Base-by-base conservation (phyloP, 441 rosid species). In the Biscutella laevigata region DNA sequence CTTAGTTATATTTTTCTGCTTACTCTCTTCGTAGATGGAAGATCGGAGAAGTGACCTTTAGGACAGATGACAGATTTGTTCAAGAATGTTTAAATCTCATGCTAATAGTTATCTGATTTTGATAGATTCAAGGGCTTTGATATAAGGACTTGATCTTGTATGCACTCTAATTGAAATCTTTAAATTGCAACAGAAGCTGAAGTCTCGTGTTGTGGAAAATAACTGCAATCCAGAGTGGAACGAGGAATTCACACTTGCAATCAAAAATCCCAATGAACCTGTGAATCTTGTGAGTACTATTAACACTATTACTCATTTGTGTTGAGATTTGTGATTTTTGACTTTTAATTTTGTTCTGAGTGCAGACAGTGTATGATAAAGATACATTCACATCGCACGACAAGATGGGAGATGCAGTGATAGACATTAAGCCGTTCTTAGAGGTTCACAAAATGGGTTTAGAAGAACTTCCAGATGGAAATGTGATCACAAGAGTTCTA, bases 141-240 rank as follows among this genome's bases (percentile, higher is more conserved):
- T 48, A n/a, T 22, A 22, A 30, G 20, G 34, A 25, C 15, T 9
- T 32, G 42, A 4, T 54, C 10, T 46, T 63, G 15, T 48, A 45
- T 45, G 35, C 4, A 29, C 10, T 14, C 16, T 49, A n/a, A 27
- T 26, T 13, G 2, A 27, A 28, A 22, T 20, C 29, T 8, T 57
- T 57, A 25, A 50, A 43, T 51, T 62, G 40, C 25, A 57, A 19
- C 85, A 77, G 86, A 75, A 64, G 29, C 34, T 79, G 69, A 82
- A 74, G 70, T 72, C 77, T 1, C 69, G 61, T 4, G 62, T 76
- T 21, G 70, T 79, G 41, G 58, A 62, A 37, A 55, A 62, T n/a
- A 74, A 77, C 64, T 64, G 75, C 58, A 79, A 82, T 58, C 89
- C 89, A 0, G 71, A 68, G 45, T 82, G 89, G 89, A 79, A 79